Evolutionary conservation across 2,329 filamentous ascomycete genomes (phyloP), one percentile per base, ranked within the genome.

Genomic region (Xylariaceae sp.): DNA sequence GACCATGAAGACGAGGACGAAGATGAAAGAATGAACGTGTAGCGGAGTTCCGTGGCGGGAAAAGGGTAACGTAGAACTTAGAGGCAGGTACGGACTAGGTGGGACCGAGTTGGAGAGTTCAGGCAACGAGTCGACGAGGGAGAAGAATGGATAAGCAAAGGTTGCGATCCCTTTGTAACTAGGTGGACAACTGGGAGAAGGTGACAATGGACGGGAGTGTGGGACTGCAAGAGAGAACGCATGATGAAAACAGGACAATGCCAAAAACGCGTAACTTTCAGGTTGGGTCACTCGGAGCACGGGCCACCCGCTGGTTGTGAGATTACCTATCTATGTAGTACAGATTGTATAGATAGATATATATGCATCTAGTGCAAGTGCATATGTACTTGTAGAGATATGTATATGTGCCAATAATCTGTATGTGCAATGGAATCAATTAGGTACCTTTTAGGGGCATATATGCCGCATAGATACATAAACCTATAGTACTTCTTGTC

Each of bases 181-280:
- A 19, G 29, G 11, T 19, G 6, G 43, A 31, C 29, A 45, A 32
- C 29, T 30, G 8, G 30, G 7, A 9, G 29, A 19, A 37, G 8
- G 35, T 37, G 35, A 37, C 4, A 31, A 31, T 11, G 42, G 26
- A 19, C 19, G 19, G 19, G 19, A 19, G 19, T 19, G 19, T 19
- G 19, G 43, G 29, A 7, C 29, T 45, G 29, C 11, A 29, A 12
- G 11, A 7, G 11, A 27, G 19, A 29, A 6, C 32, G 35, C 2
- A 45, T 45, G 43, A 45, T 45, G 43, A 45, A 45, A 45, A 45
- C 43, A 45, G 43, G 27, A 44, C 42, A 45, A 45, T 31, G 43
- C 29, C 43, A 45, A 12, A 45, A 45, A 45, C 43, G 43, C 43
- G 43, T 45, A n/a, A 4, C 29, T 11, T 35, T 9, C 32, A 35